A percentile compares a stretch with the other conserved stretches of the same genome.
phyloP scores from a whole-genome alignment of 257 asterid species.

The Gynochthodes officinalis region DNA sequence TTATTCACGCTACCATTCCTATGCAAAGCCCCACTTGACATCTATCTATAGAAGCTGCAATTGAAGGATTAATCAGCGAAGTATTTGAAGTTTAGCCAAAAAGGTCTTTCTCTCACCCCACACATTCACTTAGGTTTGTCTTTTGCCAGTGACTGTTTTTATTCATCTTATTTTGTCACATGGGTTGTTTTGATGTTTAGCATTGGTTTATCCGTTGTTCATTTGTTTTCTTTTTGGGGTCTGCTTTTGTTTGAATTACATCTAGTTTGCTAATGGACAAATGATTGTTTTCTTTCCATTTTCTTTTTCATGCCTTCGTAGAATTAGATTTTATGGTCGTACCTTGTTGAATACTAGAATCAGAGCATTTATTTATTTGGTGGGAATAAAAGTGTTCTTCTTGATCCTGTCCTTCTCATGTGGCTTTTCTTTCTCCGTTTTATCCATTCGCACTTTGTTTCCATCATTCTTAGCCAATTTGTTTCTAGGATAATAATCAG shows the following conservation, averaged over 20 bases:
- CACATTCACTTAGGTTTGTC: not conserved
- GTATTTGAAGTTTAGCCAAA: not conserved
- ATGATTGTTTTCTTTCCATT: not conserved
- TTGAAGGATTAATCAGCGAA: no score
- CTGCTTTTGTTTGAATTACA: not conserved
- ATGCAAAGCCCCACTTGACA: no score
- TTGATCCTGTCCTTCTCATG: conserved; percentile 2
- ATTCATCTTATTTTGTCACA: not conserved
- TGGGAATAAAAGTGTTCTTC: not conserved
- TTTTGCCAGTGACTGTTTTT: not conserved
- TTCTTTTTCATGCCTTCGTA: not conserved
- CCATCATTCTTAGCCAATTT: not conserved
- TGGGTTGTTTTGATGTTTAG: not conserved
- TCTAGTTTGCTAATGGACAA: not conserved
- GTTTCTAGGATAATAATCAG: not conserved
- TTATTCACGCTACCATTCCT: no score
- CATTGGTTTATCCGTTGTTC: not conserved
- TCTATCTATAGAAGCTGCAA: no score
- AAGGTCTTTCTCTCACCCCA: not conserved
- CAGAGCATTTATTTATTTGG: not conserved
- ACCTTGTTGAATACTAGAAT: not conserved
- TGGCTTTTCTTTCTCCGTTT: not conserved
- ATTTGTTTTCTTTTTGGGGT: not conserved
- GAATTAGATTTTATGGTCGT: not conserved
- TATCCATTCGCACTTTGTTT: not conserved